phyloP scores from a whole-genome alignment of 225 moss, liverwort and hornwort species.

The Physcomitrellopsis africana region DNA sequence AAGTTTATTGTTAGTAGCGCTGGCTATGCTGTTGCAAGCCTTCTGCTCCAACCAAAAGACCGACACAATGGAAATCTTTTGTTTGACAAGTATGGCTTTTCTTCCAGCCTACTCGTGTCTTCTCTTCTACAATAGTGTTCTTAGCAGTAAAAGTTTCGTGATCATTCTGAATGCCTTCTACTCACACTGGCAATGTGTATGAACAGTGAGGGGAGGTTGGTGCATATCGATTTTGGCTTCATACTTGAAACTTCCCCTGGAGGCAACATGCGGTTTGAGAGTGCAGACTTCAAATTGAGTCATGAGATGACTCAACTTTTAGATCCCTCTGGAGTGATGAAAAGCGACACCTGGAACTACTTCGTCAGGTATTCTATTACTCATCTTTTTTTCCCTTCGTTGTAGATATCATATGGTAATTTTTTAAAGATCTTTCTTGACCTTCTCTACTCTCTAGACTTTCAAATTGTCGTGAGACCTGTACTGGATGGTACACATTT shows the following conservation, averaged over 20 bases:
- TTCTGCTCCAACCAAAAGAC: slow-evolving; percentile 86
- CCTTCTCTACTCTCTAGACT: not conserved
- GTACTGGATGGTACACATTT: not conserved
- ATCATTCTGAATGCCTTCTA: slow-evolving; percentile 2
- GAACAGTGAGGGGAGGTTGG: slow-evolving; percentile 77
- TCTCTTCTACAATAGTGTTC: not conserved
- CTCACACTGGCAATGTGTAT: slow-evolving; percentile 25
- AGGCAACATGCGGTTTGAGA: slow-evolving; percentile 89
- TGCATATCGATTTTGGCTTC: slow-evolving; percentile 93
- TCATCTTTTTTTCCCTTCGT: slow-evolving; percentile 1
- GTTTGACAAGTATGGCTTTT: slow-evolving; percentile 61
- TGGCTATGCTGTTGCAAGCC: slow-evolving; percentile 87
- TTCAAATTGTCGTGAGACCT: not conserved
- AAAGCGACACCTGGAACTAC: slow-evolving; percentile 77
- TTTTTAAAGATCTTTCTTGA: slow-evolving; percentile 17
- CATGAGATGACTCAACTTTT: slow-evolving; percentile 95
- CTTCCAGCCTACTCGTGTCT: not conserved
- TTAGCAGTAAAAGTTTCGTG: not conserved
- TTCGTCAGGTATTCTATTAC: slow-evolving; percentile 64
- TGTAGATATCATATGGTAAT: not conserved
- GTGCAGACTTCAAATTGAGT: slow-evolving; percentile 87
- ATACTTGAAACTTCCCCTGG: slow-evolving; percentile 88
- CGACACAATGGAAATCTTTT: slow-evolving; percentile 89
- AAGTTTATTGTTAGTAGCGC: slow-evolving; percentile 82
- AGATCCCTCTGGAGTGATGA: slow-evolving; percentile 88